Conservation (phyloP, 2,329 filamentous ascomycete species). For the Leptographium wingfieldii region DNA sequence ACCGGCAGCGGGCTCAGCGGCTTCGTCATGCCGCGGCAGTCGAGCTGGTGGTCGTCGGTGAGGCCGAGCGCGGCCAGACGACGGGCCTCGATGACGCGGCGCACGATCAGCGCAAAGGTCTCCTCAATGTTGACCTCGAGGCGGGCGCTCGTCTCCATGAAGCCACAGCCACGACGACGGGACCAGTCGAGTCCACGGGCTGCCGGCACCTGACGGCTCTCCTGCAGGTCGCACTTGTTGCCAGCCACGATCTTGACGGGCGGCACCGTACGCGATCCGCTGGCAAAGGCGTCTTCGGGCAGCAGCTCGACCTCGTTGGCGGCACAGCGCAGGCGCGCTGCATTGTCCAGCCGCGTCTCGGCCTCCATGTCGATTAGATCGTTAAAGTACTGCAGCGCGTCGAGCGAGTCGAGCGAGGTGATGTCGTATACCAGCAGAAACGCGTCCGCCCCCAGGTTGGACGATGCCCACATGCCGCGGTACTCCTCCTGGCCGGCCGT, state of each 20-base stretch:
- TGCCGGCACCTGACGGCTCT: slow-evolving; percentile 55
- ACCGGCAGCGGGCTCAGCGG: slow-evolving; percentile 40
- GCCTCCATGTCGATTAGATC: slow-evolving; percentile 75
- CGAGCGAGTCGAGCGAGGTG: slow-evolving; percentile 54
- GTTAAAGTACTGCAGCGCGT: slow-evolving; percentile 66
- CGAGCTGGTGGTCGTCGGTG: slow-evolving; percentile 25
- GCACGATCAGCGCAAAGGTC: slow-evolving; percentile 62
- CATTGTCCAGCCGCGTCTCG: slow-evolving; percentile 54
- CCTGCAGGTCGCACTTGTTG: slow-evolving; percentile 75
- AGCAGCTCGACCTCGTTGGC: slow-evolving; percentile 15
- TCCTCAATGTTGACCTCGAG: slow-evolving; percentile 84
- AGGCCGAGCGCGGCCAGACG: slow-evolving; percentile 35
- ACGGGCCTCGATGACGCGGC: slow-evolving; percentile 47
- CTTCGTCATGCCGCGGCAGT: slow-evolving; percentile 43
- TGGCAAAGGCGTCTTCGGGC: slow-evolving; percentile 14
- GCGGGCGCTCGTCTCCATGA: slow-evolving; percentile 80
- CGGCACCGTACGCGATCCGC: slow-evolving; percentile 40
- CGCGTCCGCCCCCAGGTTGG: slow-evolving; percentile 67
- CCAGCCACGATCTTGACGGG: slow-evolving; percentile 76
- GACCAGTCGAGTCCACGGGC: slow-evolving; percentile 67
- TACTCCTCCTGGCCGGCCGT: slow-evolving; percentile 87
- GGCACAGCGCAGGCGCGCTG: slow-evolving; percentile 36
- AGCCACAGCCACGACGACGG: slow-evolving; percentile 57
- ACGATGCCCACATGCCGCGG: slow-evolving; percentile 71
- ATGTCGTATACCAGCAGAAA: slow-evolving; percentile 86